phyloP scores from a whole-genome alignment of 257 asterid species.

The Solanum pinnatisectum region DNA sequence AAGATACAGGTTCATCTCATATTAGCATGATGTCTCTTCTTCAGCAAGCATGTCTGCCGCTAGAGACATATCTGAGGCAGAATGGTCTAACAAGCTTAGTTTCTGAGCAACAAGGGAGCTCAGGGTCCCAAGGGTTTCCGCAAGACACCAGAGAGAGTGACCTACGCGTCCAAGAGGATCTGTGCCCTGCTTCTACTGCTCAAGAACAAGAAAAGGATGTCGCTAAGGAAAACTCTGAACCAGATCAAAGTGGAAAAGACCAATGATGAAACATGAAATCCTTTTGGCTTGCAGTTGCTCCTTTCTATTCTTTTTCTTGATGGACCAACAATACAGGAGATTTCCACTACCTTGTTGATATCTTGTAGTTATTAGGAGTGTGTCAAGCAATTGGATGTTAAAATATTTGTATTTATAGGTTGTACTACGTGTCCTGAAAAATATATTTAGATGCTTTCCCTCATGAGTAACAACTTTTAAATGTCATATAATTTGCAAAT shows the following conservation, averaged over 20 bases:
- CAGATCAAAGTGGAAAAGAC: constrained; percentile 15
- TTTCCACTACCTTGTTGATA: background rate
- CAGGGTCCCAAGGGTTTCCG: constrained; percentile 18
- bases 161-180: constrained; percentile 23
- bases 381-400: background rate
- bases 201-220: constrained; percentile 37
- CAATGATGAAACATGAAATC: background rate
- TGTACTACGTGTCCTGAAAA: background rate
- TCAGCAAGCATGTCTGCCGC: constrained; percentile 79
- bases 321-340: background rate
- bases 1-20: constrained; percentile 24
- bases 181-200: constrained; percentile 10
- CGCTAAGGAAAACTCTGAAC: constrained; percentile 19
- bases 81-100: constrained; percentile 82
- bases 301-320: background rate
- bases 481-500: background rate
- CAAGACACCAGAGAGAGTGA: constrained; percentile 22
- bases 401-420: background rate
- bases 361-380: background rate
- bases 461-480: background rate
- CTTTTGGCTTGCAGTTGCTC: background rate
- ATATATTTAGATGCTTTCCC: background rate
- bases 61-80: constrained; percentile 70
- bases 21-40: constrained; percentile 72
- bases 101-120: constrained; percentile 39